A percentile compares a stretch with the other conserved stretches of the same genome.
phyloP scores from a whole-genome alignment of 2,329 filamentous ascomycete genomes.

The Claviceps paspali region DNA sequence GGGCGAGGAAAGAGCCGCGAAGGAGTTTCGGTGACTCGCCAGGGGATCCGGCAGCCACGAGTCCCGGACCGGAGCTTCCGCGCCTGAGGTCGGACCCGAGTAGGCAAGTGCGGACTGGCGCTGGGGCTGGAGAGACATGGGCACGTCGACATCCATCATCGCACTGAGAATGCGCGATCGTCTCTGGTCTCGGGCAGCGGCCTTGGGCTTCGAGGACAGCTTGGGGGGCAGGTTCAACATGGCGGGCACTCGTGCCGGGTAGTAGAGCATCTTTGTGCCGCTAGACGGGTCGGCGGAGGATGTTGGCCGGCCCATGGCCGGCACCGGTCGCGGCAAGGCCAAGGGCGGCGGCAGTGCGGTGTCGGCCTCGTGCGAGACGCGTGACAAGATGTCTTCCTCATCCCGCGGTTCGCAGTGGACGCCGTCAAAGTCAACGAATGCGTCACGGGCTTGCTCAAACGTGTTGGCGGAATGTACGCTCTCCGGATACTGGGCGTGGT shows the following conservation, averaged over 20 bases:
- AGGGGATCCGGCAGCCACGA: conserved; percentile 33
- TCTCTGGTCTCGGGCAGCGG: conserved; percentile 49
- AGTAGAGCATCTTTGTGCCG: conserved; percentile 77
- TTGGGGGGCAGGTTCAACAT: conserved; percentile 88
- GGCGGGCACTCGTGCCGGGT: conserved; percentile 84
- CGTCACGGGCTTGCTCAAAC: conserved; percentile 47
- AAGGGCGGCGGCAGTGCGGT: no score
- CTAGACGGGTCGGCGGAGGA: conserved; percentile 49
- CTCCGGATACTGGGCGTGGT: conserved; percentile 14
- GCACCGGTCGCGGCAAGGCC: conserved; percentile 2
- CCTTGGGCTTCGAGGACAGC: conserved; percentile 58
- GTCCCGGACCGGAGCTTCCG: conserved; percentile 11
- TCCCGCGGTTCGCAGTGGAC: conserved; percentile 52
- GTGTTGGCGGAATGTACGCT: conserved; percentile 44
- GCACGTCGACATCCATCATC: conserved; percentile 25
- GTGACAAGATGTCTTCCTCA: conserved; percentile 14
- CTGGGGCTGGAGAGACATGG: not conserved
- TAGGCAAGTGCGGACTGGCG: conserved; percentile 12
- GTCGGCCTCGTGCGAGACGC: conserved; percentile 10
- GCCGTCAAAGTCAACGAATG: conserved; percentile 72
- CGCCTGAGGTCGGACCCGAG: conserved; percentile 6
- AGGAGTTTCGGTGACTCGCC: conserved; percentile 21
- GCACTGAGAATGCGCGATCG: conserved; percentile 57
- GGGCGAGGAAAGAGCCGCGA: conserved; percentile 17
- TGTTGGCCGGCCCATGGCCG: conserved; percentile 27